A percentile compares a stretch with the other conserved stretches of the same genome.
phyloP scores from a whole-genome alignment of 148 eudicot genomes.

The Limonium bicolor region DNA sequence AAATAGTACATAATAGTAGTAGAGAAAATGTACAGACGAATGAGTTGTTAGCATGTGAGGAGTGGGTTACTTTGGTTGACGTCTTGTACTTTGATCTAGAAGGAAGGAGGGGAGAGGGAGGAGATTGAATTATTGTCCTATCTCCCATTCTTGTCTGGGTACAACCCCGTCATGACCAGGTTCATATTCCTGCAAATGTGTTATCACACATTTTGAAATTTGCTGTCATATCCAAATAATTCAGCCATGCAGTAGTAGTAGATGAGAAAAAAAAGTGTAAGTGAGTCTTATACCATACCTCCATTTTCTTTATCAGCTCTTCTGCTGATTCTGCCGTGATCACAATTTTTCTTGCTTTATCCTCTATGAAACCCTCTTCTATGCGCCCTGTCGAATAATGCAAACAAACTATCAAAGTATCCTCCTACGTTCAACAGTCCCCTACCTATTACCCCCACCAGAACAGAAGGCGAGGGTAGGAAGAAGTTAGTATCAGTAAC shows the following conservation, averaged over 20 bases:
- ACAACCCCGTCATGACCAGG: conserved; percentile 48
- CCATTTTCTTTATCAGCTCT: conserved; percentile 56
- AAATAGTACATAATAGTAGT: too few relatives aligned
- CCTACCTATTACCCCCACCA: conserved; percentile 37
- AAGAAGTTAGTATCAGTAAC: neutral
- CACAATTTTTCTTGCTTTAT: conserved; percentile 45
- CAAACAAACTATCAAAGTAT: conserved; percentile 51
- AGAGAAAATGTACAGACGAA: conserved; percentile 1
- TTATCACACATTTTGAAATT: conserved; percentile 5
- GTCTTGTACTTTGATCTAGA: too few relatives aligned
- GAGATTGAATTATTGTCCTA: conserved; percentile 26
- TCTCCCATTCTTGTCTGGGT: conserved; percentile 55
- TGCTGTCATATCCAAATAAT: neutral
- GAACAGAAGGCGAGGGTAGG: neutral
- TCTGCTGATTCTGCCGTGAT: conserved; percentile 46
- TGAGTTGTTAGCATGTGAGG: conserved; percentile 6
- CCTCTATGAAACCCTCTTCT: conserved; percentile 66
- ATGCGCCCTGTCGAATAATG: conserved; percentile 76
- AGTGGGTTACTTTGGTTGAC: neutral
- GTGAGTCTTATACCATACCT: conserved; percentile 17
- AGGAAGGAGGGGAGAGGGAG: too few relatives aligned
- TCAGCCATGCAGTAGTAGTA: neutral
- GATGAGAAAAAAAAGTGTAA: too few relatives aligned
- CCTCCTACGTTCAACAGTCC: conserved; percentile 69
- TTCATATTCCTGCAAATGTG: conserved; percentile 46